Percentiles rank a stretch among this genome's conserved stretches.
phyloP scores from a whole-genome alignment of 2,329 filamentous ascomycete genomes.

The Fusarium verticillioides region DNA sequence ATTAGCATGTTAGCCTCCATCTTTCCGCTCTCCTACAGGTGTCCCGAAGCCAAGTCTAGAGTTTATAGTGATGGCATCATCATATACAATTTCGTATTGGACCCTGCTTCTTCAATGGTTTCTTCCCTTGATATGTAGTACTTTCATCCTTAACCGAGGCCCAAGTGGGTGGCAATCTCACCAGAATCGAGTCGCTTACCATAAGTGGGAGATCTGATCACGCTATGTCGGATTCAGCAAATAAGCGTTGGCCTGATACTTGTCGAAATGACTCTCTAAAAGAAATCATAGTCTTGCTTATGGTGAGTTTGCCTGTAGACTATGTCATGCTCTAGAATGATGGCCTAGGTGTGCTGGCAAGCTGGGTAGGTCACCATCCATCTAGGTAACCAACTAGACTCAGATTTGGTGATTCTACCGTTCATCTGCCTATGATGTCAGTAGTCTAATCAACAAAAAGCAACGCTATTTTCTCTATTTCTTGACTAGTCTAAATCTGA shows the following conservation, averaged over 20 bases:
- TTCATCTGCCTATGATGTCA: constrained; percentile 25
- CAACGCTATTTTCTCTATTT: constrained; percentile 8
- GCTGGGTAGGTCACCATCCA: not conserved
- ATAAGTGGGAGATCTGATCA: constrained; percentile 14
- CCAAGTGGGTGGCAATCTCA: constrained; percentile 21
- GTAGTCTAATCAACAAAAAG: not conserved
- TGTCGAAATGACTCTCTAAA: not conserved
- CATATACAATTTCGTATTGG: not conserved
- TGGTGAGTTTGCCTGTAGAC: not conserved
- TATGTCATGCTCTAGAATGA: not conserved
- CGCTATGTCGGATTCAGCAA: not conserved
- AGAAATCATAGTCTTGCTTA: not conserved
- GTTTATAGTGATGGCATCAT: not conserved
- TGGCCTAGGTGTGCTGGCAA: not conserved
- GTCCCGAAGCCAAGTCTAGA: constrained; percentile 18
- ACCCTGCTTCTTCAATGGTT: not conserved
- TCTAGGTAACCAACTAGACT: not conserved
- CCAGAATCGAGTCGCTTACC: constrained; percentile 9
- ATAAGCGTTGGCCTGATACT: not conserved
- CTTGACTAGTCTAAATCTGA: not conserved
- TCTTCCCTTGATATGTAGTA: not conserved
- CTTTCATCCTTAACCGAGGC: constrained; percentile 28
- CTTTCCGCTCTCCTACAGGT: constrained; percentile 25
- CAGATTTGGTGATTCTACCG: not conserved
- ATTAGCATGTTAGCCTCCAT: constrained; percentile 33